Conservation (phyloP, 768 basidiomycete genomes). For the Amanita polypyramis region DNA sequence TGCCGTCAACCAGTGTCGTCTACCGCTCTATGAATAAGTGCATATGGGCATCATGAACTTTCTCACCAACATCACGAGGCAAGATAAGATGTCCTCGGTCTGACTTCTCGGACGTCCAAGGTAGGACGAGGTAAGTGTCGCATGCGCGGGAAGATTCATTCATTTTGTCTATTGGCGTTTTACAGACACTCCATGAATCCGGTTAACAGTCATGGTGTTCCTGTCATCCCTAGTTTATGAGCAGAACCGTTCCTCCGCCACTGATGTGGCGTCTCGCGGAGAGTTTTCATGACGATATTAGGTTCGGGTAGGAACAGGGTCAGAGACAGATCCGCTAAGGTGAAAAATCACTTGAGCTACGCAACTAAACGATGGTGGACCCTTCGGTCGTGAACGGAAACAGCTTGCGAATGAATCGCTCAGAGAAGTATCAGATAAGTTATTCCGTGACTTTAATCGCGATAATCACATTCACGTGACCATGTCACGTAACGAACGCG, state of each 20-base stretch:
- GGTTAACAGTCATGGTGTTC: no score
- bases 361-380: not conserved
- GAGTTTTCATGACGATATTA: not conserved
- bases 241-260: not conserved
- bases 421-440: no score
- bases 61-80: not conserved
- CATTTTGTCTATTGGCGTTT: no score
- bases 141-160: not conserved
- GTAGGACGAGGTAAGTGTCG: not conserved
- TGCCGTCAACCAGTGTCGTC: not conserved
- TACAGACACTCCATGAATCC: no score
- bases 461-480: constrained; percentile 8
- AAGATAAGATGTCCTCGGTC: not conserved
- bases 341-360: not conserved
- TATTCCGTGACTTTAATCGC: constrained; percentile 5
- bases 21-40: not conserved
- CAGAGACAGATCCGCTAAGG: not conserved
- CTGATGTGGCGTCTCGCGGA: not conserved
- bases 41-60: not conserved
- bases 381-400: not conserved
- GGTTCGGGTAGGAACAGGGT: not conserved
- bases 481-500: constrained; percentile 8
- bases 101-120: not conserved
- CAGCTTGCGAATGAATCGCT: no score
- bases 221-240: not conserved